Evolutionary conservation across 306 rosid genomes (phyloP).

Genomic region (Cucumis melo): DNA sequence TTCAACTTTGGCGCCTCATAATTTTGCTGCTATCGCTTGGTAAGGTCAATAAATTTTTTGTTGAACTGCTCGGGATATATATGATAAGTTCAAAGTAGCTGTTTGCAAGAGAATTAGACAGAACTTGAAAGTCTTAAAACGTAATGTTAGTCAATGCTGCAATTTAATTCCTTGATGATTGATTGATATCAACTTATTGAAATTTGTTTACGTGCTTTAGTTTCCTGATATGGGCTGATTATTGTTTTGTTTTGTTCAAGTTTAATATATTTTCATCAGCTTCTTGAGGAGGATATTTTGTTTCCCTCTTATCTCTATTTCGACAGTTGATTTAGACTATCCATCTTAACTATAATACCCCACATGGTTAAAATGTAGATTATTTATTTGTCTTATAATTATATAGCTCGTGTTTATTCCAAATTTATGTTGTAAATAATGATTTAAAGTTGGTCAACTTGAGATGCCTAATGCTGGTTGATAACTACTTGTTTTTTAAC

Average conservation of each 20-base stretch:
- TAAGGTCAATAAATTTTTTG: background rate
- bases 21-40: background rate
- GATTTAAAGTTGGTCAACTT: background rate
- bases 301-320: background rate
- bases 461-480: background rate
- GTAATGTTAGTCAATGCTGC: background rate
- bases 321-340: background rate
- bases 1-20: background rate
- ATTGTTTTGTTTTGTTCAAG: background rate
- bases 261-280: background rate
- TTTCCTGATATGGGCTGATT: background rate
- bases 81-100: constrained; percentile 4
- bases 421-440: background rate
- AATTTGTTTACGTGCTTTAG: background rate
- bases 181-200: background rate
- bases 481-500: too few relatives aligned
- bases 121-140: background rate
- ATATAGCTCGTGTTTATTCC: background rate
- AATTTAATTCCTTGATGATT: background rate
- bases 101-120: background rate
- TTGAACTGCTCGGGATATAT: background rate
- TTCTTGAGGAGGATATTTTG: background rate
- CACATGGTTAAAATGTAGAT: background rate
- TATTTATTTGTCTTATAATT: background rate
- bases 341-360: background rate